Evolutionary conservation across 768 basidiomycete species (phyloP).

Genomic region (Mycena kentingensis): DNA sequence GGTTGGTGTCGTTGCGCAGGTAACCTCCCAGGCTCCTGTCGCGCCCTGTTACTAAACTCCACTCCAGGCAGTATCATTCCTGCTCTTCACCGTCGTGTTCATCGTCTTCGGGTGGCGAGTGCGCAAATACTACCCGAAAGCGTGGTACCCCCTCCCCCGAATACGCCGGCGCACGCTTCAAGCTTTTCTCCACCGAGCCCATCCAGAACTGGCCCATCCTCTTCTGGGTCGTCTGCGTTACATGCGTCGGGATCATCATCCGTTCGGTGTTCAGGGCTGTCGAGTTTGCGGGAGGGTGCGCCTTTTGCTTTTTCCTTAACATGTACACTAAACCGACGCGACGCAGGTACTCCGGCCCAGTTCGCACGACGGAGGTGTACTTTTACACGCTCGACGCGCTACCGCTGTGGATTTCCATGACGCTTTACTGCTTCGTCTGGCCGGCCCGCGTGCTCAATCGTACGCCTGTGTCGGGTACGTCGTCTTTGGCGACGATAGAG

Average conservation of each 20-base stretch:
- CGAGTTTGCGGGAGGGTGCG: constrained; percentile 52
- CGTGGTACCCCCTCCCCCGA: not conserved
- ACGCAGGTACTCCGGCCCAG: constrained; percentile 31
- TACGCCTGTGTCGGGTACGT: no score
- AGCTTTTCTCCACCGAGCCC: constrained; percentile 1
- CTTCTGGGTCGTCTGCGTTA: not conserved
- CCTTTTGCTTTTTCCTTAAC: not conserved
- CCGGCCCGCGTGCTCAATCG: no score
- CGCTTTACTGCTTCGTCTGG: constrained; percentile 35
- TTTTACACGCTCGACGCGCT: constrained; percentile 58
- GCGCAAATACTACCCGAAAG: constrained; percentile 9
- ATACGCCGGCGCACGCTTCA: constrained; percentile 1
- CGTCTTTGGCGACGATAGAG: no score
- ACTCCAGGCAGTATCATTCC: constrained; percentile 46
- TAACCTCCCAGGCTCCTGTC: no score
- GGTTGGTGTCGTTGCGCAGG: constrained; percentile 42
- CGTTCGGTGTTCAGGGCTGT: constrained; percentile 52
- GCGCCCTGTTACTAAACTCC: no score
- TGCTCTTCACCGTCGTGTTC: constrained; percentile 38
- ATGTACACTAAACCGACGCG: not conserved
- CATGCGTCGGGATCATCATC: constrained; percentile 30
- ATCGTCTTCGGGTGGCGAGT: constrained; percentile 33
- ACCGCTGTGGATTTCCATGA: constrained; percentile 50
- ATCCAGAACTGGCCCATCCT: constrained; percentile 18
- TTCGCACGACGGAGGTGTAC: constrained; percentile 48